Conservation (phyloP, 163 green algal species). For the Chlorella variabilis region DNA sequence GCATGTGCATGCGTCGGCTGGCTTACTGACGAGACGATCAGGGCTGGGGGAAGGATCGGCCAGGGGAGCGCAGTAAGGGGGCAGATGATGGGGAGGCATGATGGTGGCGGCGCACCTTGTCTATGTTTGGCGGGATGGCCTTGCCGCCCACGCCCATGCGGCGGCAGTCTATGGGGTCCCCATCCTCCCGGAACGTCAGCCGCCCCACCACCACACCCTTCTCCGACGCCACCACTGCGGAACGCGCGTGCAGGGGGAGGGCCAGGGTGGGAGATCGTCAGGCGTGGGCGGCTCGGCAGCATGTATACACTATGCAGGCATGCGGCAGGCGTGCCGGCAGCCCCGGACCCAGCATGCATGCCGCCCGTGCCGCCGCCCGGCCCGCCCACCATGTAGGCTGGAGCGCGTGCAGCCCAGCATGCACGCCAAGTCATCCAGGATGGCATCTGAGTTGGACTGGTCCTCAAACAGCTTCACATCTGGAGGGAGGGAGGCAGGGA, state of each 20-base stretch:
- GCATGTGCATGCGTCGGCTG: too few species aligned
- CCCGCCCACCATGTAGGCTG: slow-evolving; percentile 78
- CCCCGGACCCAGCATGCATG: not conserved
- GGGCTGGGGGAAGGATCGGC: too few species aligned
- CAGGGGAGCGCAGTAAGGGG: too few species aligned
- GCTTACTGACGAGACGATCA: too few species aligned
- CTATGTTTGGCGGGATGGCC: slow-evolving; percentile 95
- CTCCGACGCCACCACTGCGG: slow-evolving; percentile 93
- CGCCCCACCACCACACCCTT: slow-evolving; percentile 97
- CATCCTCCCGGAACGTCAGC: slow-evolving; percentile 88
- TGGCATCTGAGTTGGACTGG: slow-evolving; percentile 78
- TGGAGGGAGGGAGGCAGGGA: not conserved
- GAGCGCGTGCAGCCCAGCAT: slow-evolving; percentile 96
- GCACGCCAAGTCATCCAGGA: slow-evolving; percentile 96
- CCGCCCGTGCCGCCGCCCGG: not conserved
- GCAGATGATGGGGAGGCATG: too few species aligned
- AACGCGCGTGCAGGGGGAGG: not conserved
- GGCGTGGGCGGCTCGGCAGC: too few species aligned
- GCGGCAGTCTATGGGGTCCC: slow-evolving; percentile 96
- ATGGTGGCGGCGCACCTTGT: slow-evolving; percentile 83
- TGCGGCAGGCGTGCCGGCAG: not conserved
- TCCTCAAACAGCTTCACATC: slow-evolving; percentile 42
- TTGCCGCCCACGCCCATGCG: slow-evolving; percentile 97
- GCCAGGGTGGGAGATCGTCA: not conserved
- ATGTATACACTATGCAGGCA: not conserved